Evolutionary conservation across 192 early-diverging fungal genomes (phyloP).

Genomic region (Entomortierella lignicola): DNA sequence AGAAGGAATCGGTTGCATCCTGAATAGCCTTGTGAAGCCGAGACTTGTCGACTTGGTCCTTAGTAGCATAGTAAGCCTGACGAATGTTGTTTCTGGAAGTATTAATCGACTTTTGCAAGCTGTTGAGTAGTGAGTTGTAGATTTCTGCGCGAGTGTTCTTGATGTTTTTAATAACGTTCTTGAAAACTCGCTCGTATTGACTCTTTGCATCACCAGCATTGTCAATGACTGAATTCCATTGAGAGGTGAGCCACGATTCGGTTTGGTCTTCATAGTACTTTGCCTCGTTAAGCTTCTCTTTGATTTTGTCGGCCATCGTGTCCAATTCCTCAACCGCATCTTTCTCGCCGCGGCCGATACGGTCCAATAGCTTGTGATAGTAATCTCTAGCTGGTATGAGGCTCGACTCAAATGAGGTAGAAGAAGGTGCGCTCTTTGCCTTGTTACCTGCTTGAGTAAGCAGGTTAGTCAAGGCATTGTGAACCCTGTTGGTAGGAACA

Average conservation of each 20-base stretch:
- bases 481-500: constrained; percentile 27
- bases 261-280: constrained; percentile 52
- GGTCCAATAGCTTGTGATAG: constrained; percentile 15
- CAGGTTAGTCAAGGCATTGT: constrained; percentile 19
- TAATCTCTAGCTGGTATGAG: constrained; percentile 32
- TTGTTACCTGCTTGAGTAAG: constrained; percentile 24
- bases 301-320: constrained; percentile 29
- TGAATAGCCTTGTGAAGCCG: constrained; percentile 27
- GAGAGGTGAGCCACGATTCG: constrained; percentile 40
- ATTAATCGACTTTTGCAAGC: constrained; percentile 20
- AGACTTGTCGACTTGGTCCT: constrained; percentile 36
- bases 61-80: constrained; percentile 25
- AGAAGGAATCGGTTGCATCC: constrained; percentile 37
- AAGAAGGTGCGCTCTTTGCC: constrained; percentile 29
- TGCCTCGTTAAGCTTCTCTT: constrained; percentile 41
- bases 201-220: constrained; percentile 36
- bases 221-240: constrained; percentile 42
- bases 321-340: constrained; percentile 29
- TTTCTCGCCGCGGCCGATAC: constrained; percentile 18
- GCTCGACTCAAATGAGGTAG: constrained; percentile 22
- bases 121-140: constrained; percentile 42
- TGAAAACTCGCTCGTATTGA: constrained; percentile 39
- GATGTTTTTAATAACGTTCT: constrained; percentile 28
- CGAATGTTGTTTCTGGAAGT: constrained; percentile 33
- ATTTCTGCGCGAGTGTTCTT: constrained; percentile 29